phyloP scores from a whole-genome alignment of 2,329 filamentous ascomycete genomes.

The Harringtonia aguacate region DNA sequence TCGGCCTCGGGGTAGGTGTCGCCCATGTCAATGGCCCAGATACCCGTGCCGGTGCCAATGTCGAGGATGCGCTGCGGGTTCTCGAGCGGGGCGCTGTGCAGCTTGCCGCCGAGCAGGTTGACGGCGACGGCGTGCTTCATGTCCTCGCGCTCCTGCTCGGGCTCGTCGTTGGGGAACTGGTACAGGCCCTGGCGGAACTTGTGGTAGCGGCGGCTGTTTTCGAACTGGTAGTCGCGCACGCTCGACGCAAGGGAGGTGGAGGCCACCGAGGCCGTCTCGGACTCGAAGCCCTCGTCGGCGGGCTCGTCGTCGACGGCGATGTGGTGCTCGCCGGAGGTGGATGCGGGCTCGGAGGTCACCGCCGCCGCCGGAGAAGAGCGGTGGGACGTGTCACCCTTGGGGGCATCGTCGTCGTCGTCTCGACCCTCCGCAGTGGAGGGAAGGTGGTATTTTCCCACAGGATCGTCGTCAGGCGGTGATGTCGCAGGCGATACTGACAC shows the following conservation, averaged over 20 bases:
- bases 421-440: too few species aligned
- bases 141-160: constrained; percentile 31
- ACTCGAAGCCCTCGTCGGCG: too few species aligned
- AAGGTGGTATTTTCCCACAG: too few species aligned
- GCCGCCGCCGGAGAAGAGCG: too few species aligned
- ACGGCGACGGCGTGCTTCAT: constrained; percentile 42
- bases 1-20: constrained; percentile 3
- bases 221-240: constrained; percentile 16
- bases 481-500: too few species aligned
- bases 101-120: background rate
- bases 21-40: constrained; percentile 23
- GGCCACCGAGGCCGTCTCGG: too few species aligned
- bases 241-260: background rate
- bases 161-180: constrained; percentile 26
- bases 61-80: constrained; percentile 2
- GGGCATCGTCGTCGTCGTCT: too few species aligned
- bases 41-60: constrained; percentile 2
- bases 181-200: constrained; percentile 16
- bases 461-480: too few species aligned
- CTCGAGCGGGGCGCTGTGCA: background rate
- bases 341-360: too few species aligned
- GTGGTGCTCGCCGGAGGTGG: too few species aligned
- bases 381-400: too few species aligned
- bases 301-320: too few species aligned
- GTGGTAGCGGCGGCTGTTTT: constrained; percentile 18